A percentile compares a stretch with the other conserved stretches of the same genome.
Conservation (phyloP, 1,139 yeast species). For the Scheffersomyces titani region DNA sequence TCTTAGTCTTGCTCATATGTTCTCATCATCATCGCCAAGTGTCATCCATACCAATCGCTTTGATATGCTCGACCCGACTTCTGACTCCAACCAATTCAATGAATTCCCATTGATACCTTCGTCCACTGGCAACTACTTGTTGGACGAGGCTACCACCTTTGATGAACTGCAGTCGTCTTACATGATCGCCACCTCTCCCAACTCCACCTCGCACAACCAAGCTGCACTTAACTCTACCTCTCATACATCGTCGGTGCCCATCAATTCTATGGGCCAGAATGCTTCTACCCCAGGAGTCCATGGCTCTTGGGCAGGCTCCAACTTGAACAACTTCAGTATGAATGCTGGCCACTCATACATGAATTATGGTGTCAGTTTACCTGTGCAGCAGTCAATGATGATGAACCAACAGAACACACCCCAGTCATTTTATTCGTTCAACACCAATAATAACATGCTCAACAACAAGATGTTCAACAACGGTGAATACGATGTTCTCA, state of each 20-base stretch:
- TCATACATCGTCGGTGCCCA: background rate
- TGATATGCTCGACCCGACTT: conserved; percentile 22
- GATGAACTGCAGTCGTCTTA: conserved; percentile 5
- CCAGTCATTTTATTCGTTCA: conserved; percentile 2
- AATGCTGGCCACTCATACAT: conserved; percentile 20
- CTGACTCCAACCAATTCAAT: conserved; percentile 16
- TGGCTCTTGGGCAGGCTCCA: background rate
- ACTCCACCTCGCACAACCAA: background rate
- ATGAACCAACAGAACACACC: conserved; percentile 1
- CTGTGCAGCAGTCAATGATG: background rate
- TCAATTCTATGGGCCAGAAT: background rate
- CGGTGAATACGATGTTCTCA: background rate
- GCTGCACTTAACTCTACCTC: background rate
- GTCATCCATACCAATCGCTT: conserved; percentile 13
- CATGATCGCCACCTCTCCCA: conserved; percentile 2
- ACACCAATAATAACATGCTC: background rate
- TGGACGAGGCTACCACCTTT: conserved; percentile 7
- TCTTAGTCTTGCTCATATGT: background rate
- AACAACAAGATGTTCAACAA: background rate
- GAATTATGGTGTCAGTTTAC: background rate
- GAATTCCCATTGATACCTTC: conserved; percentile 11
- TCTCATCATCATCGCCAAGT: background rate
- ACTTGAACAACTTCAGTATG: conserved; percentile 7
- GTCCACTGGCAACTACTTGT: conserved; percentile 4
- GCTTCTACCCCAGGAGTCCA: background rate